These are phyloP conservation scores for Daldinia vernicosa DNA, from an alignment of 495 filamentous ascomycete species.

Conservation along the genomic window DNA sequence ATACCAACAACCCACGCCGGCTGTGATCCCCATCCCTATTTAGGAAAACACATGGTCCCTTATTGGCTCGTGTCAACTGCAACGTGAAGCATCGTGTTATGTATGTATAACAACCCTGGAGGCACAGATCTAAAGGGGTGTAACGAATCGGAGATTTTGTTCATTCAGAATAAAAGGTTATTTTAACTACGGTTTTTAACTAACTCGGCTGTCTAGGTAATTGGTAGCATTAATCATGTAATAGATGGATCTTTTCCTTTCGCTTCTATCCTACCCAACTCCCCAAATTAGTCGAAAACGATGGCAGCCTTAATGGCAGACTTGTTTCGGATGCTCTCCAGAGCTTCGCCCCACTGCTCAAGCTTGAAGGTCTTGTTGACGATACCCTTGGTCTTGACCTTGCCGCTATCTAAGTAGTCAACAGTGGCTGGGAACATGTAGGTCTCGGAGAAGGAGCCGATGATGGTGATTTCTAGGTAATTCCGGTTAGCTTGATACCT, in stretches of 20 bases:
- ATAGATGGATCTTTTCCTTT: constrained; percentile 4
- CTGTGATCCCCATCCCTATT: constrained; percentile 28
- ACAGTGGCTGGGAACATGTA: constrained; percentile 79
- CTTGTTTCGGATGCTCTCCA: constrained; percentile 70
- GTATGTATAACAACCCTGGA: constrained; percentile 4
- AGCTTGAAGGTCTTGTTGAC: constrained; percentile 64
- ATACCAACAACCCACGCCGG: constrained; percentile 15
- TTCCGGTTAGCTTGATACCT: constrained; percentile 47
- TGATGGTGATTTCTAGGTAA: constrained; percentile 68
- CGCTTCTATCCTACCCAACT: neutral
- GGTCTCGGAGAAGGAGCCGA: constrained; percentile 74
- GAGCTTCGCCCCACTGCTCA: constrained; percentile 62
- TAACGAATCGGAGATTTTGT: constrained; percentile 30
- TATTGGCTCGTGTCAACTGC: constrained; percentile 16
- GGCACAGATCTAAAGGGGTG: neutral
- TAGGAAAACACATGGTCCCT: constrained; percentile 3
- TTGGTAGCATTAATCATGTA: neutral
- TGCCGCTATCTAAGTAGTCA: constrained; percentile 72
- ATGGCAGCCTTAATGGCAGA: constrained; percentile 77
- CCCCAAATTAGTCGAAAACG: constrained; percentile 64
- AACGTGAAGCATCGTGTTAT: constrained; percentile 5
- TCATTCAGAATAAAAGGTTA: constrained; percentile 31
- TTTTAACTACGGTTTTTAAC: constrained; percentile 24
- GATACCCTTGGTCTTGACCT: constrained; percentile 67
- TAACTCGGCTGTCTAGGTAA: neutral